Conservation (phyloP, 352 stramenopile species). For the Halophytophthora polymorphica region DNA sequence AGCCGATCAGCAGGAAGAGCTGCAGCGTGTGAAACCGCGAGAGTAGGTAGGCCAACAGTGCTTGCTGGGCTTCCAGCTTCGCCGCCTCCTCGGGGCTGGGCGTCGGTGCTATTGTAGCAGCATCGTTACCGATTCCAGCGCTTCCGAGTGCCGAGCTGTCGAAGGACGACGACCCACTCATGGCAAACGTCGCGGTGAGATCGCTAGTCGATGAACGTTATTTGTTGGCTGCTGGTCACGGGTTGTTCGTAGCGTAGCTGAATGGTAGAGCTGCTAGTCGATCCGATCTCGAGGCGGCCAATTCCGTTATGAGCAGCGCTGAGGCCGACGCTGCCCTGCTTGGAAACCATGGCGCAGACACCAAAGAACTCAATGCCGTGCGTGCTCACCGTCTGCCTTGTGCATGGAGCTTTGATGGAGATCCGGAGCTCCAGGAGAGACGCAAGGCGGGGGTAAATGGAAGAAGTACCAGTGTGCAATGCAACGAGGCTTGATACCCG, state of each 20-base stretch:
- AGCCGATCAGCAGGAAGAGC: slow-evolving; percentile 50
- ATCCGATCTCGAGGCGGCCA: slow-evolving; percentile 8
- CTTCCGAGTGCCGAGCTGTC: slow-evolving; percentile 7
- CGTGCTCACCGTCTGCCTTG: too few species aligned
- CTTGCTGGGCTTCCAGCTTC: slow-evolving; percentile 25
- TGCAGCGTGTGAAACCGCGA: slow-evolving; percentile 45
- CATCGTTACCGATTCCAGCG: slow-evolving; percentile 7
- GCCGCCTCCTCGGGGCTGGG: slow-evolving; percentile 30
- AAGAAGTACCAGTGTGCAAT: too few species aligned
- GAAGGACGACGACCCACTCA: slow-evolving; percentile 14
- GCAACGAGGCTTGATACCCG: not conserved
- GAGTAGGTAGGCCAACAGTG: slow-evolving; percentile 33
- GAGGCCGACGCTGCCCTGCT: not conserved
- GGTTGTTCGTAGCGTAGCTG: not conserved
- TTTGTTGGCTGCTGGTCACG: not conserved
- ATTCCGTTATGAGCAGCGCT: slow-evolving; percentile 21
- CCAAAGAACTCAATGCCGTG: too few species aligned
- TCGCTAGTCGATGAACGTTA: slow-evolving; percentile 4
- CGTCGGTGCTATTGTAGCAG: slow-evolving; percentile 8
- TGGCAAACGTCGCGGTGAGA: not conserved
- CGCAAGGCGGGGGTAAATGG: too few species aligned
- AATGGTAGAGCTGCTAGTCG: not conserved
- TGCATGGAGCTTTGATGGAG: too few species aligned
- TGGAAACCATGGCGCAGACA: not conserved
- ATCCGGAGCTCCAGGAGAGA: slow-evolving; percentile 5